These are phyloP conservation scores for Apiospora pterosperma DNA, from an alignment of 2,329 filamentous ascomycete species.

Conservation along the genomic window DNA sequence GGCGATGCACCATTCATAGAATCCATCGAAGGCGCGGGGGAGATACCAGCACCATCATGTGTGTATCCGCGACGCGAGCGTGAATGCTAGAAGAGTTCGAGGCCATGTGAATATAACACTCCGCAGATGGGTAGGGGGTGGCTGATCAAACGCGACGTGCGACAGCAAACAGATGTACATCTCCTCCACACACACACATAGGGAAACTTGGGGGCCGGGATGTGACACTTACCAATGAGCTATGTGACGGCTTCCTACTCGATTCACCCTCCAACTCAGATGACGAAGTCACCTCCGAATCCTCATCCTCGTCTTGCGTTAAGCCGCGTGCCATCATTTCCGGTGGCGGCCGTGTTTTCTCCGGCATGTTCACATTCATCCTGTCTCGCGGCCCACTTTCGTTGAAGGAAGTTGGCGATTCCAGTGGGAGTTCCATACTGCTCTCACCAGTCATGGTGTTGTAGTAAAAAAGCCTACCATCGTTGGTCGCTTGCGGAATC, in stretches of 20 bases:
- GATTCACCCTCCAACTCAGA: slow-evolving; percentile 81
- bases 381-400: slow-evolving; percentile 87
- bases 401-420: slow-evolving; percentile 75
- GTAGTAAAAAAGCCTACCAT: slow-evolving; percentile 94
- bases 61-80: slow-evolving; percentile 63
- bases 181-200: neutral
- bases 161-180: neutral
- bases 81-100: slow-evolving; percentile 35
- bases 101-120: neutral
- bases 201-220: neutral
- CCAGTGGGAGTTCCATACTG: slow-evolving; percentile 89
- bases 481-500: slow-evolving; percentile 95
- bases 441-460: slow-evolving; percentile 96
- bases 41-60: slow-evolving; percentile 60
- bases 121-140: neutral
- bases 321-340: slow-evolving; percentile 87
- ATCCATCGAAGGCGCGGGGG: slow-evolving; percentile 86
- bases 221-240: slow-evolving; percentile 58
- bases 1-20: slow-evolving; percentile 73
- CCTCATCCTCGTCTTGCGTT: slow-evolving; percentile 83
- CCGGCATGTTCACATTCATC: slow-evolving; percentile 83
- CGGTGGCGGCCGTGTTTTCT: slow-evolving; percentile 83
- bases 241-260: slow-evolving; percentile 64
- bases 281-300: slow-evolving; percentile 79
- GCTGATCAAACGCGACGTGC: slow-evolving; percentile 1